Percentiles rank a stretch among this genome's conserved stretches.
phyloP scores from a whole-genome alignment of 148 eudicot genomes.

The Vaccinium vitisidaea region DNA sequence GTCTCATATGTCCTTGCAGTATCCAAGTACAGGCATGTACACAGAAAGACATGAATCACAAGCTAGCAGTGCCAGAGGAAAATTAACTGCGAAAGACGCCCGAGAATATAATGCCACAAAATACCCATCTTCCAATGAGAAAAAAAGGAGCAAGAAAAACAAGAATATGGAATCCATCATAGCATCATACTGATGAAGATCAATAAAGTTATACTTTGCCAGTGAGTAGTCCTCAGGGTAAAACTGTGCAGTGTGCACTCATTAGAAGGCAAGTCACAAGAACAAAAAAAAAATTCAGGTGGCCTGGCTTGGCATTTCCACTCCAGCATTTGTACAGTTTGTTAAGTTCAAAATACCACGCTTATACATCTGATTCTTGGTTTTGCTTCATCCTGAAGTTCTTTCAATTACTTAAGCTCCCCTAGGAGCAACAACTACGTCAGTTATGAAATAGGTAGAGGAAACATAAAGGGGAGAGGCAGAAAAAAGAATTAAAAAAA shows the following conservation, averaged over 20 bases:
- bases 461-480: background rate
- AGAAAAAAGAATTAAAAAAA: background rate
- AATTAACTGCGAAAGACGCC: conserved; percentile 6
- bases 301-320: background rate
- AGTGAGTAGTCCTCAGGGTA: background rate
- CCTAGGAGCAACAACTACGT: background rate
- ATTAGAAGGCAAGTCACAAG: background rate
- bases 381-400: background rate
- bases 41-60: background rate
- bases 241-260: background rate
- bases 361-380: background rate
- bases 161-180: background rate
- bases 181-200: background rate
- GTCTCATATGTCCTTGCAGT: conserved; percentile 1
- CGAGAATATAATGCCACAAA: conserved; percentile 2
- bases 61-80: conserved; percentile 4
- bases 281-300: conserved; percentile 10
- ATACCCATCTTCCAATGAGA: conserved; percentile 2
- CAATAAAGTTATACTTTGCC: background rate
- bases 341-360: background rate
- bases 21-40: conserved; percentile 5
- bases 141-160: background rate
- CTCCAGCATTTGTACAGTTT: background rate
- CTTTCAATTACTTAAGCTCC: background rate
- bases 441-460: background rate